These are phyloP conservation scores for Luvunga scandens DNA, from an alignment of 345 rosid species.

Conservation along the genomic window DNA sequence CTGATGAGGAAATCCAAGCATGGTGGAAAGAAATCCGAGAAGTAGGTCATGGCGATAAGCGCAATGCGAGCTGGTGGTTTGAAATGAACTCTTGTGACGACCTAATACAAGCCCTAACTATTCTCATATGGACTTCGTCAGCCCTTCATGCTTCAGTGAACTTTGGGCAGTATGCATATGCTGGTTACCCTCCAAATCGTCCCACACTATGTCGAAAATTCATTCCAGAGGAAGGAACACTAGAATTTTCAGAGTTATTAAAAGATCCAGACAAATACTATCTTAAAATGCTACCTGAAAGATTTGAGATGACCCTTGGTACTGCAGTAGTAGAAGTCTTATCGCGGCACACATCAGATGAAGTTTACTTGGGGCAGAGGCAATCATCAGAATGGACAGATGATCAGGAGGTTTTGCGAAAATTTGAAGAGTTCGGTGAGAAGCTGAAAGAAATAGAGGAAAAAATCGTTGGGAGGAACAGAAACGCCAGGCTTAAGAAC, in stretches of 20 bases:
- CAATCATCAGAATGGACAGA: constrained; percentile 35
- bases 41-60: constrained; percentile 52
- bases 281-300: constrained; percentile 47
- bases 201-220: constrained; percentile 40
- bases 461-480: constrained; percentile 42
- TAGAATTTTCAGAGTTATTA: constrained; percentile 32
- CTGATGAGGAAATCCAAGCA: constrained; percentile 53
- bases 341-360: constrained; percentile 50
- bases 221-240: constrained; percentile 52
- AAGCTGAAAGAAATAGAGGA: constrained; percentile 38
- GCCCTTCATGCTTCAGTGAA: constrained; percentile 58
- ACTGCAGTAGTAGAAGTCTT: constrained; percentile 47
- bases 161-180: constrained; percentile 60
- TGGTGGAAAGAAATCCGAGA: constrained; percentile 65
- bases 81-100: constrained; percentile 32
- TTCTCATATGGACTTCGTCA: constrained; percentile 59
- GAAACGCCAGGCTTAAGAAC: constrained; percentile 36
- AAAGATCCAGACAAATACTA: constrained; percentile 43
- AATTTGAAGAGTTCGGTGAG: constrained; percentile 32
- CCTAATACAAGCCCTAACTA: constrained; percentile 44
- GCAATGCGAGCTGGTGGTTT: constrained; percentile 50
- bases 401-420: constrained; percentile 28
- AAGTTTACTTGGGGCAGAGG: constrained; percentile 52
- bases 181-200: constrained; percentile 54
- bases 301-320: constrained; percentile 35